Conservation (phyloP, 73 alveolate genomes). For the Paramecium tetraurelia region DNA sequence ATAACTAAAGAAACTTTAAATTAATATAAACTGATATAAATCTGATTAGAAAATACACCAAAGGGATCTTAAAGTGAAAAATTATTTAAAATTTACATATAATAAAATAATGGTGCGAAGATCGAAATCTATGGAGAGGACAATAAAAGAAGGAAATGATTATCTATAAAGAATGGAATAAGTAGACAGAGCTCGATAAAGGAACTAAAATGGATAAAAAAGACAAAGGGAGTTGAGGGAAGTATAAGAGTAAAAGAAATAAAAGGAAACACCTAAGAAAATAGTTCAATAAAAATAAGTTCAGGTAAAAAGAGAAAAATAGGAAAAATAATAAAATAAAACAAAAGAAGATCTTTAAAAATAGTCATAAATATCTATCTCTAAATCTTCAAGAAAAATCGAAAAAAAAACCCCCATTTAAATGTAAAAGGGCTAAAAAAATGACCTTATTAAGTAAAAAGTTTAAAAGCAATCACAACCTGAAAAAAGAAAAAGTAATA, state of each 20-base stretch:
- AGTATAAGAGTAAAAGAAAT: background rate
- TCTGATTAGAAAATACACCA: background rate
- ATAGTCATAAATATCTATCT: background rate
- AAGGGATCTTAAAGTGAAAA: background rate
- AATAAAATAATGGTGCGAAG: background rate
- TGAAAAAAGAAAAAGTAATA: background rate
- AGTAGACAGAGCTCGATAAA: background rate
- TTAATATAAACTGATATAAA: background rate
- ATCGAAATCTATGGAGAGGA: slow-evolving; percentile 11
- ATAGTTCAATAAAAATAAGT: background rate
- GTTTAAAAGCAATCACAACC: background rate
- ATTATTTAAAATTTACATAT: background rate
- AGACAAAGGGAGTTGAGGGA: background rate
- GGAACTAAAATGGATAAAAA: background rate
- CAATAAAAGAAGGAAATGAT: background rate
- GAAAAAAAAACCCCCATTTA: background rate
- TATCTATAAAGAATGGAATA: background rate
- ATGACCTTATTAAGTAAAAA: background rate
- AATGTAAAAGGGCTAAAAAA: background rate
- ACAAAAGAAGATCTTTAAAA: background rate
- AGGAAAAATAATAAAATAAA: background rate
- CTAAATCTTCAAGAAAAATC: background rate
- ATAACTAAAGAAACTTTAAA: too few relatives aligned
- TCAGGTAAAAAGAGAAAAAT: background rate
- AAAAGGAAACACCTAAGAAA: background rate